phyloP scores from a whole-genome alignment of 2,329 filamentous ascomycete genomes.

The Penicillium sclerotigenum region DNA sequence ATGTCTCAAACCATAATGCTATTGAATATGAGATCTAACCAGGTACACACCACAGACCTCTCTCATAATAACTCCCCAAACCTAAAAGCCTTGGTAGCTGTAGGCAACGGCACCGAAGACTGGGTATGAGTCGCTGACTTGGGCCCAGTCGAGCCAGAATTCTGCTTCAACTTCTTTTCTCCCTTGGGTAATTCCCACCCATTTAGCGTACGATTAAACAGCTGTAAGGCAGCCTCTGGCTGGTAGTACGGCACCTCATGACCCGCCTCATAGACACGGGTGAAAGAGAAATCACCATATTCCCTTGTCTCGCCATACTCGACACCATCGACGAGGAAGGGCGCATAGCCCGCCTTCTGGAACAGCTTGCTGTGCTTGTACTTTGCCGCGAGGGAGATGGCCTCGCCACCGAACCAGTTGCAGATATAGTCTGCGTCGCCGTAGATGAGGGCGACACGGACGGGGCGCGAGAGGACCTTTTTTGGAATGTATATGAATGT shows the following conservation, averaged over 20 bases:
- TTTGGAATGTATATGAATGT: too few relatives aligned
- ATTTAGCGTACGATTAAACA: slow-evolving; percentile 60
- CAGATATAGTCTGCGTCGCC: slow-evolving; percentile 58
- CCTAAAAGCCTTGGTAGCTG: slow-evolving; percentile 1
- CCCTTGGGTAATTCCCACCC: slow-evolving; percentile 58
- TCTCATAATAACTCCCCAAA: too few relatives aligned
- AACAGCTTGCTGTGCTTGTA: slow-evolving; percentile 56
- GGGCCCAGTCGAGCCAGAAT: slow-evolving; percentile 43
- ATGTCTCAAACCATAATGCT: neutral
- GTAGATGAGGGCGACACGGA: slow-evolving; percentile 71
- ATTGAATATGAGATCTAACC: neutral
- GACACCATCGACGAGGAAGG: slow-evolving; percentile 64
- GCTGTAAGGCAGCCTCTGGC: slow-evolving; percentile 57
- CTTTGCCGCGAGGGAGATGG: slow-evolving; percentile 61
- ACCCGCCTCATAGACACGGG: slow-evolving; percentile 63
- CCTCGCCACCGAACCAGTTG: slow-evolving; percentile 68
- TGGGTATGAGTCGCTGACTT: slow-evolving; percentile 47
- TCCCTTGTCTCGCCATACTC: slow-evolving; percentile 71
- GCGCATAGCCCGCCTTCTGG: slow-evolving; percentile 65
- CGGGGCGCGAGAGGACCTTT: slow-evolving; percentile 57
- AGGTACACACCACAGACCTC: neutral
- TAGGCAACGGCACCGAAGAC: slow-evolving; percentile 36
- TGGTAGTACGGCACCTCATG: slow-evolving; percentile 60
- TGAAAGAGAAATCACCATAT: slow-evolving; percentile 70
- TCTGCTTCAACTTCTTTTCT: slow-evolving; percentile 28